Percentiles rank a stretch among this genome's conserved stretches.
Evolutionary conservation across 1,284 basidiomycete genomes (phyloP).

Genomic region (Mycocalia duriaeana): DNA sequence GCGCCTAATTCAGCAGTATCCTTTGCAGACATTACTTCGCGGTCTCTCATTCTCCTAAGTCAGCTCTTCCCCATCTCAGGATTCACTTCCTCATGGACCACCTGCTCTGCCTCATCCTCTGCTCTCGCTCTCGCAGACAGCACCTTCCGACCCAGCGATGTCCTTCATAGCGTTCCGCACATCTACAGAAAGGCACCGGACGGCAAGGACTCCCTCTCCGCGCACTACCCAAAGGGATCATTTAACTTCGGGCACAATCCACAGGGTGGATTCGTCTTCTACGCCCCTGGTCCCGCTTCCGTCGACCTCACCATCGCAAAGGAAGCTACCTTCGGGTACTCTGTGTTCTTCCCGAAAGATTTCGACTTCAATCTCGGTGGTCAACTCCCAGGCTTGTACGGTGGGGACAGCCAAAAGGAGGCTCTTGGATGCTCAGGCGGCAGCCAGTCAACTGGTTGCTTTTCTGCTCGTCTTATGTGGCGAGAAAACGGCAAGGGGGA

Average conservation of each 20-base stretch:
- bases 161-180: constrained; percentile 33
- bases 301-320: constrained; percentile 44
- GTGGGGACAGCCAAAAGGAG: constrained; percentile 40
- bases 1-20: too few relatives aligned
- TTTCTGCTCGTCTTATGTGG: constrained; percentile 59
- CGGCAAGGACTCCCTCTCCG: constrained; percentile 44
- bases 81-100: constrained; percentile 37
- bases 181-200: constrained; percentile 40
- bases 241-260: constrained; percentile 46
- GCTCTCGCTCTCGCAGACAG: constrained; percentile 37
- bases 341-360: constrained; percentile 51
- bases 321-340: constrained; percentile 56
- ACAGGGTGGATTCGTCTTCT: constrained; percentile 59
- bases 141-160: constrained; percentile 38
- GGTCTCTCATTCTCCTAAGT: too few relatives aligned
- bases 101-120: constrained; percentile 28
- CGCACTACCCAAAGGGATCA: constrained; percentile 54
- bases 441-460: constrained; percentile 40
- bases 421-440: constrained; percentile 51
- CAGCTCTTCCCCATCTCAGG: constrained; percentile 40
- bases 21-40: too few relatives aligned
- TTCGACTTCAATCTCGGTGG: constrained; percentile 49
- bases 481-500: constrained; percentile 45
- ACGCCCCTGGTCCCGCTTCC: constrained; percentile 40
- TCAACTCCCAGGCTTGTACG: constrained; percentile 53